Percentiles rank a stretch among this genome's conserved stretches.
Evolutionary conservation across 345 rosid genomes (phyloP).

Genomic region (Boechera divaricarpa): DNA sequence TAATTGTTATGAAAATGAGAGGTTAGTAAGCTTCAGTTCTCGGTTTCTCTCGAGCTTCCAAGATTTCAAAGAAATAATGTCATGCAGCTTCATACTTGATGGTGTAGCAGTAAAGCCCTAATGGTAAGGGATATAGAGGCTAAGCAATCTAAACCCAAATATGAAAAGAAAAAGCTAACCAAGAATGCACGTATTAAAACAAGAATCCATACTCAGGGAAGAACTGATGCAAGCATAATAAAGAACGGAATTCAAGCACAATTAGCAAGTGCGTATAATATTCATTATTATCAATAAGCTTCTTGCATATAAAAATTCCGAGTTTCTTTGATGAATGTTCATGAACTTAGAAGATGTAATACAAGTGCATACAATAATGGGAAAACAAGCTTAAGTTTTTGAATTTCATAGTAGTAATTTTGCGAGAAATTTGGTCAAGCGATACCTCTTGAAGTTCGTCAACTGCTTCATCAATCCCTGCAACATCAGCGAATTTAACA

Average conservation of each 20-base stretch:
- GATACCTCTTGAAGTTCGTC: conserved; percentile 97
- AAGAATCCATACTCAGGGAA: conserved; percentile 4
- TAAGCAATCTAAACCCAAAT: conserved; percentile 4
- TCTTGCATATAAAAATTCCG: neutral
- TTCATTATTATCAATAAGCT: neutral
- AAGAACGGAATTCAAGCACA: neutral
- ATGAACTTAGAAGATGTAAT: conserved; percentile 14
- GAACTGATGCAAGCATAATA: neutral
- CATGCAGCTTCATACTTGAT: conserved; percentile 8
- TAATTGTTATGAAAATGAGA: conserved; percentile 1
- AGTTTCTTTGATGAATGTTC: conserved; percentile 8
- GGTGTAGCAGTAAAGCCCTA: conserved; percentile 1
- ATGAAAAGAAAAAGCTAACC: conserved; percentile 12
- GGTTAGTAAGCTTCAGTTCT: conserved; percentile 29
- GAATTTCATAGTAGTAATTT: neutral
- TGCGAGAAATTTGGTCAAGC: neutral
- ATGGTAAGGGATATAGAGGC: conserved; percentile 7
- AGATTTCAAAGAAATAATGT: neutral
- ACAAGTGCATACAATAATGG: neutral
- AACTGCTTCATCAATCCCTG: conserved; percentile 98
- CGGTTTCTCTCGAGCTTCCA: conserved; percentile 15
- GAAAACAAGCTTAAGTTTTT: conserved; percentile 1
- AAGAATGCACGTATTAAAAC: conserved; percentile 1
- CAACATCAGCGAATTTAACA: conserved; percentile 86
- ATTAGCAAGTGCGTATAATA: conserved; percentile 7